Percentiles rank a stretch among this genome's conserved stretches.
phyloP scores from a whole-genome alignment of 345 rosid genomes.

The Sonneratia caseolaris region DNA sequence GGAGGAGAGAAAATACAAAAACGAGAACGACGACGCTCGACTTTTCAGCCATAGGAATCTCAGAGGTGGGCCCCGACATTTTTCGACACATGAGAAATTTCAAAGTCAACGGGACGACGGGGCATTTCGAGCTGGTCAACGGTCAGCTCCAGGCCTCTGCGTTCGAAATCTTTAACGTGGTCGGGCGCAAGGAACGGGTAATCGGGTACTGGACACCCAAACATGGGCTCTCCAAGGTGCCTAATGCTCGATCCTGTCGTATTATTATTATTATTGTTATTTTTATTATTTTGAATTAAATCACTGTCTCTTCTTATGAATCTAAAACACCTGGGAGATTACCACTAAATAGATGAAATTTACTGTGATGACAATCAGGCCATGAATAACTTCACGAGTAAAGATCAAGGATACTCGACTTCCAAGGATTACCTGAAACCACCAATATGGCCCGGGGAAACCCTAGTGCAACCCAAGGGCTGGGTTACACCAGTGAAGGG shows the following conservation, averaged over 20 bases:
- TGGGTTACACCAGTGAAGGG: constrained; percentile 10
- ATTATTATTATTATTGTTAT: too few relatives aligned
- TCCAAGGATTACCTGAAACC: background rate
- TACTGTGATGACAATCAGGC: background rate
- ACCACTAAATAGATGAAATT: background rate
- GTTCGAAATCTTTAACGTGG: constrained; percentile 30
- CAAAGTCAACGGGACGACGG: constrained; percentile 26
- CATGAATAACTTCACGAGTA: background rate
- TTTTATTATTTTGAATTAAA: too few relatives aligned
- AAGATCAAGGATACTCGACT: background rate
- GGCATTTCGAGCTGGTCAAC: constrained; percentile 20
- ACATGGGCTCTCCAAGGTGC: constrained; percentile 3
- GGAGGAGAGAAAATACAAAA: constrained; percentile 6
- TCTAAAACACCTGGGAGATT: too few relatives aligned
- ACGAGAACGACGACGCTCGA: background rate
- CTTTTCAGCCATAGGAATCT: constrained; percentile 11
- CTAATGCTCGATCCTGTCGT: background rate
- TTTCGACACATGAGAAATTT: constrained; percentile 5
- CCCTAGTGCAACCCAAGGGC: constrained; percentile 11
- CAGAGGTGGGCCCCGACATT: constrained; percentile 20
- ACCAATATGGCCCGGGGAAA: constrained; percentile 18
- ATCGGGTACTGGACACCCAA: constrained; percentile 29
- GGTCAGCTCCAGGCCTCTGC: constrained; percentile 24
- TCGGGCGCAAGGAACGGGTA: constrained; percentile 9
- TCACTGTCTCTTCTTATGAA: background rate